Evolutionary conservation across 1,284 basidiomycete species (phyloP).

Genomic region (Marasmius sp.): DNA sequence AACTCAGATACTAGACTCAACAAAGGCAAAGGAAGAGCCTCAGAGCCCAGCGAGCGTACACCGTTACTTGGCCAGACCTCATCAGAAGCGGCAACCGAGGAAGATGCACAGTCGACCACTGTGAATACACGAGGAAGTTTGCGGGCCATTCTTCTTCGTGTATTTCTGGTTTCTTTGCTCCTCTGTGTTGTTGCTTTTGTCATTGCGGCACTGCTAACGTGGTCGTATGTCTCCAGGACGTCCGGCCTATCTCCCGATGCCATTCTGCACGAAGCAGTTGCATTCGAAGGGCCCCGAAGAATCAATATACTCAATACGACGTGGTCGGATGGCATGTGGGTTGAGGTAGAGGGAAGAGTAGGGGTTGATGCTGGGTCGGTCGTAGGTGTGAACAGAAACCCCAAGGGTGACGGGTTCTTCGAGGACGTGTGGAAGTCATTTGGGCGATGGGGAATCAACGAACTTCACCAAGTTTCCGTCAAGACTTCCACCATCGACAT

Average conservation of each 20-base stretch:
- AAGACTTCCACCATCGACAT: conserved; percentile 50
- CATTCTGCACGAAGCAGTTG: conserved; percentile 54
- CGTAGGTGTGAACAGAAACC: conserved; percentile 50
- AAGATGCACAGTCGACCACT: conserved; percentile 23
- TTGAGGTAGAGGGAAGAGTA: conserved; percentile 53
- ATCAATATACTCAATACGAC: conserved; percentile 64
- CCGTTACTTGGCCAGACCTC: conserved; percentile 22
- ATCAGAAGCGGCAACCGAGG: conserved; percentile 18
- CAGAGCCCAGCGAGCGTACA: conserved; percentile 2
- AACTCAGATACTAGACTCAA: background rate
- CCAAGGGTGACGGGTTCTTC: conserved; percentile 40
- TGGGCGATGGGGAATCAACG: conserved; percentile 63
- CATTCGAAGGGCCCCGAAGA: conserved; percentile 57
- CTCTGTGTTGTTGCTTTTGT: conserved; percentile 39
- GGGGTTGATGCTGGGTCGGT: conserved; percentile 66
- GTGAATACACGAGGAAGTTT: conserved; percentile 34
- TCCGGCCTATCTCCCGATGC: conserved; percentile 56
- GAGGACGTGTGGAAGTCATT: conserved; percentile 57
- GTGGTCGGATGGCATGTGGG: conserved; percentile 55
- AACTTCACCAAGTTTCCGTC: conserved; percentile 56
- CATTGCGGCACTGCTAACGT: conserved; percentile 50
- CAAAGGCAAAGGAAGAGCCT: background rate
- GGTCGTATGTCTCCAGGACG: conserved; percentile 60
- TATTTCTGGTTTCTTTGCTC: conserved; percentile 46
- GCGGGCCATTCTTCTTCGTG: conserved; percentile 40